Conservation (phyloP, 345 rosid species). For the Adansonia digitata region DNA sequence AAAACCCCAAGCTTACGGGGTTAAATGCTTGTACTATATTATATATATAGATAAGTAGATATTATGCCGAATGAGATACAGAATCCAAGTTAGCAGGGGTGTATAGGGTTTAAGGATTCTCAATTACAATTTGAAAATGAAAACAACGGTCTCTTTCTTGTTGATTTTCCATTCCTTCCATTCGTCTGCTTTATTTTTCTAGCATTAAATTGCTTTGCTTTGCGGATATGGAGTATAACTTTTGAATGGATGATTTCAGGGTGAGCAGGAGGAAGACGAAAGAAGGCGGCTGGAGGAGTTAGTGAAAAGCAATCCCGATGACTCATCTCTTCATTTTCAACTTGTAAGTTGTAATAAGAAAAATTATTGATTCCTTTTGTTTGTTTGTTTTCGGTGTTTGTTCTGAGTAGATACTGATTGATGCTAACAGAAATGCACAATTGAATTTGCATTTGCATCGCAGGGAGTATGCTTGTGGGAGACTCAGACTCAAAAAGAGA, state of each 20-base stretch:
- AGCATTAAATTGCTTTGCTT: not conserved
- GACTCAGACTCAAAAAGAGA: slow-evolving; percentile 36
- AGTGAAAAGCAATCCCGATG: slow-evolving; percentile 62
- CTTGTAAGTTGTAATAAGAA: slow-evolving; percentile 34
- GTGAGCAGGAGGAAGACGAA: slow-evolving; percentile 21
- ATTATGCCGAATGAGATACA: too few relatives aligned
- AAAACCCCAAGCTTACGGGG: too few relatives aligned
- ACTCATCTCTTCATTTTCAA: slow-evolving; percentile 52
- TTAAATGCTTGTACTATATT: too few relatives aligned
- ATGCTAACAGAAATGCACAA: not conserved
- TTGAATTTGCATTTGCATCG: slow-evolving; percentile 33
- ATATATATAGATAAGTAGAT: too few relatives aligned
- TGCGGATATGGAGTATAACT: not conserved
- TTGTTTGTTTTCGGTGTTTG: not conserved
- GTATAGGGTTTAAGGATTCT: slow-evolving; percentile 2
- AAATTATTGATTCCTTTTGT: not conserved
- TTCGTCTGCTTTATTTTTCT: not conserved
- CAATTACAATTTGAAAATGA: not conserved
- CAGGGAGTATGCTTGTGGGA: slow-evolving; percentile 70
- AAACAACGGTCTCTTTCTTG: not conserved
- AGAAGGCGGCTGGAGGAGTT: slow-evolving; percentile 41
- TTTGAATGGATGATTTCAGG: not conserved
- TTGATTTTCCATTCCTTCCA: not conserved
- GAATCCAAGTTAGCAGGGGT: too few relatives aligned
- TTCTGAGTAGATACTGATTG: not conserved